Evolutionary conservation across 2,329 filamentous ascomycete genomes (phyloP).

Genomic region (Saccharata proteae): DNA sequence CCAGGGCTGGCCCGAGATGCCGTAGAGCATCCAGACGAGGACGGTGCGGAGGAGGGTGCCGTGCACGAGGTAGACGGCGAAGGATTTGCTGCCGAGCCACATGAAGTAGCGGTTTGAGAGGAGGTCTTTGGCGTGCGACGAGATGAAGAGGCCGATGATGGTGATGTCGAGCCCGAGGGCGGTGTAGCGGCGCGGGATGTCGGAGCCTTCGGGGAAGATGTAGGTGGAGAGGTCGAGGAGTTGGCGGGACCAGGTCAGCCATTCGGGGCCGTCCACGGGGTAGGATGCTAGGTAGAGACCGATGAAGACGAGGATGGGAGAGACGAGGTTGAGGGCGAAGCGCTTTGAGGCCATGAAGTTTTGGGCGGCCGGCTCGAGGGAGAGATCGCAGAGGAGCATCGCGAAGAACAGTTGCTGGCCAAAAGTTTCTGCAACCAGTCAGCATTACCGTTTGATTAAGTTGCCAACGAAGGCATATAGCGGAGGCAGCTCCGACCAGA

Average conservation of each 20-base stretch:
- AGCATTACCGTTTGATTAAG: constrained; percentile 10
- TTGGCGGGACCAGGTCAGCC: constrained; percentile 35
- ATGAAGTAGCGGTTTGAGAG: constrained; percentile 39
- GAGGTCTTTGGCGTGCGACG: constrained; percentile 35
- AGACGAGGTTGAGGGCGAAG: constrained; percentile 26
- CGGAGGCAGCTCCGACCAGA: not conserved
- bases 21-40: constrained; percentile 41
- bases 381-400: constrained; percentile 40
- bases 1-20: constrained; percentile 35
- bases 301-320: constrained; percentile 26
- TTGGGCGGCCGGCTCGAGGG: constrained; percentile 34
- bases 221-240: constrained; percentile 30
- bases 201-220: constrained; percentile 34
- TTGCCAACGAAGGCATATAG: not conserved
- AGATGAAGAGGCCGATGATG: constrained; percentile 40
- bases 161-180: constrained; percentile 38
- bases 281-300: constrained; percentile 39
- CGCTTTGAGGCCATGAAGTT: constrained; percentile 32
- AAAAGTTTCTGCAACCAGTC: constrained; percentile 35
- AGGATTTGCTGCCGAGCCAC: constrained; percentile 43
- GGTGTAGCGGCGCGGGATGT: constrained; percentile 31
- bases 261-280: constrained; percentile 32
- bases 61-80: constrained; percentile 44
- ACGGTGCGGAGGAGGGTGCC: constrained; percentile 41
- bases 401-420: constrained; percentile 41